Evolutionary conservation across 495 filamentous ascomycete species (phyloP), one percentile per base, ranked within the genome.

Genomic region (Penicillium crystallinum): DNA sequence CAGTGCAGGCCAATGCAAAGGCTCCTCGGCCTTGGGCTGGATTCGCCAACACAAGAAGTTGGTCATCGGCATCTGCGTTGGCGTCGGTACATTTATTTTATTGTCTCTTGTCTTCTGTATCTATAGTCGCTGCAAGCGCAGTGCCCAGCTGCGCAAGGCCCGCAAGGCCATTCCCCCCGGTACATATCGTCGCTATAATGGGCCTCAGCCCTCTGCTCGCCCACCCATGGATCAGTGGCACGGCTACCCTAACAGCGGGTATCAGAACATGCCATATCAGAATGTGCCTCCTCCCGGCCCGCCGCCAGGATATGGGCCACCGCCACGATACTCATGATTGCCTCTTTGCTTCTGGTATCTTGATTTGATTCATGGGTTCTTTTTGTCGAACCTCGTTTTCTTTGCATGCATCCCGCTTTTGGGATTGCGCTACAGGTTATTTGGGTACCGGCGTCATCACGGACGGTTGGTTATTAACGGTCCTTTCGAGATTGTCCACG

Each of bases 31-130:
- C 0, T 68, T 72, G 37, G 80, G 82, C 56, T 92, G 87, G 84
- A 79, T 95, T 60, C 64, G 72, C 11, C 67, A 84, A 46, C 87
- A 92, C 69, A 85, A 84, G 68, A 77, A 79, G 34, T 78, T 92
- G 34, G 83, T 90, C 18, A 91, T 91, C 53, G 88, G 85, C n/a
- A 73, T 95, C 17, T 78, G 72, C 7, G 70, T 73, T 27, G 85
- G 80, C 8, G 77, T 91, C 27, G 89, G 89, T 22, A 79, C 77
- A 6, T 69, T 92, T 4, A 58, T 95, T 4, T 54, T 90, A 4
- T 62, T 92, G 17, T 72, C 75, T 4, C 62, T 91, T 22, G 47
- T 82, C 21, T 74, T 71, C 51, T 90, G 87, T 62, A 74, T 81
- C 54, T 69, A 76, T 42, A 77, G 71, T 41, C 75, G 77, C 21